Base-by-base conservation (phyloP, 108 stramenopile species). In the Cyclotella kingstonii region DNA sequence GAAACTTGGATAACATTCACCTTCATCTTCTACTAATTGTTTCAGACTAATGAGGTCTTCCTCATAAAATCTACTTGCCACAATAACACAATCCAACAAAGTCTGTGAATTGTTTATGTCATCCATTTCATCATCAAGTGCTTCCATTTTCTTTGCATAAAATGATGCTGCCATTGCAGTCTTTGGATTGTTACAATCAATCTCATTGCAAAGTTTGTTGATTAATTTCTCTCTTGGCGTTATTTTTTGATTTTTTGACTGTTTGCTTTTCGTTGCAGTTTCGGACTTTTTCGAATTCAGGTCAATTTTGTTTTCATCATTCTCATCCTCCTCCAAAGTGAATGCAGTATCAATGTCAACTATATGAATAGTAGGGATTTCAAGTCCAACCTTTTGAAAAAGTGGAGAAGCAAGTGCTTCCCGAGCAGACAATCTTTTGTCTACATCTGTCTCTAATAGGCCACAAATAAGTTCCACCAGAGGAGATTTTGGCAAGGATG, bases 31-130 rank as follows among this genome's bases (percentile, higher is more conserved):
- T 11, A 74, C 42, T 21, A 92, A 48, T 47, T 83, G 73, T 17
- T 53, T 44, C 23, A 76, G 43, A 46, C 70, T 41, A 12, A 67
- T 43, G 50, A 85, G 40, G 17, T 89, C 66, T 18, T 67, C 60
- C 39, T 92, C 90, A 63, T 87, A 92, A 59, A 87, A 84, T 30
- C 81, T 77, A 42, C 78, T 75, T 12, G 90, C 90, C 43, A 89
- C 40, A 2, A 89, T 73, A 12, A 89, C 65, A 42, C 90, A 92
- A 73, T 92, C 85, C 22, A 89, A 34, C 14, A 92, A 27, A 12
- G 74, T 70, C 55, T 92, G 87, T 8, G 81, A 63, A 23, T 79
- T 74, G 29, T 54, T 28, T 35, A 75, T 51, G 42, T 92, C 77
- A 23, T 87, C 84, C 28, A 92, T 31, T 22, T 59, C 70, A 46